These are phyloP conservation scores for Epichloe sibirici DNA, from an alignment of 2,329 filamentous ascomycete genomes.

Conservation along the genomic window DNA sequence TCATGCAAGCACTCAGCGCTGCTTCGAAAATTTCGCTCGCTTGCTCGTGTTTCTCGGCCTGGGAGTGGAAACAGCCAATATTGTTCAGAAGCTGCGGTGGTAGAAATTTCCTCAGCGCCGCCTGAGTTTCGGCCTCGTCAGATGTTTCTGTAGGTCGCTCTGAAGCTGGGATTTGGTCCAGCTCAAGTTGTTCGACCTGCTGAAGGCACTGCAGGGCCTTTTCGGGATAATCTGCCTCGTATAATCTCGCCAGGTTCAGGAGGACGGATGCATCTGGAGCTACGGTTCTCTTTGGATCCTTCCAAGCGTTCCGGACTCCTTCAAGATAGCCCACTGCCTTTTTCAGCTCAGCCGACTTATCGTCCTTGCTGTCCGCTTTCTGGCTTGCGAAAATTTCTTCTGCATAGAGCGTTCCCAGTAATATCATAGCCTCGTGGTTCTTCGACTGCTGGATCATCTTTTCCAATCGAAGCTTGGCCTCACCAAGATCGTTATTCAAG, in stretches of 20 bases:
- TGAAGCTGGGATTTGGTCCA: constrained; percentile 62
- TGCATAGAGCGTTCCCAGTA: constrained; percentile 83
- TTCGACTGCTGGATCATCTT: constrained; percentile 85
- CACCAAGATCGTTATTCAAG: constrained; percentile 70
- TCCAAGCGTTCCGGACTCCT: constrained; percentile 76
- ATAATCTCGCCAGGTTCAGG: constrained; percentile 81
- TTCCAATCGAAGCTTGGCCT: constrained; percentile 85
- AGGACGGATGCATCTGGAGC: constrained; percentile 76
- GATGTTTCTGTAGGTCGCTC: constrained; percentile 45
- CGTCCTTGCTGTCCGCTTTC: constrained; percentile 61
- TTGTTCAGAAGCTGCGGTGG: constrained; percentile 93
- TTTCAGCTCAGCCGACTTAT: constrained; percentile 72
- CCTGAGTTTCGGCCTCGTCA: constrained; percentile 48
- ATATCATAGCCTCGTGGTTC: constrained; percentile 76
- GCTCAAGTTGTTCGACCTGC: constrained; percentile 82
- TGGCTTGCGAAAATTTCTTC: constrained; percentile 85
- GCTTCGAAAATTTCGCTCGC: constrained; percentile 85
- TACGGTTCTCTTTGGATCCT: constrained; percentile 77
- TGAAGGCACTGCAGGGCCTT: constrained; percentile 85
- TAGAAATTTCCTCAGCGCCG: constrained; percentile 60
- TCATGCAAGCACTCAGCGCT: constrained; percentile 79
- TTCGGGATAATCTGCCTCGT: constrained; percentile 75
- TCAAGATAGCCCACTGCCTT: constrained; percentile 82
- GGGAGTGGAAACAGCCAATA: constrained; percentile 90
- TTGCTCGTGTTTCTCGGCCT: constrained; percentile 66